A percentile compares a stretch with the other conserved stretches of the same genome.
Evolutionary conservation across 2,329 filamentous ascomycete species (phyloP).

Genomic region (Phialophora expanda): DNA sequence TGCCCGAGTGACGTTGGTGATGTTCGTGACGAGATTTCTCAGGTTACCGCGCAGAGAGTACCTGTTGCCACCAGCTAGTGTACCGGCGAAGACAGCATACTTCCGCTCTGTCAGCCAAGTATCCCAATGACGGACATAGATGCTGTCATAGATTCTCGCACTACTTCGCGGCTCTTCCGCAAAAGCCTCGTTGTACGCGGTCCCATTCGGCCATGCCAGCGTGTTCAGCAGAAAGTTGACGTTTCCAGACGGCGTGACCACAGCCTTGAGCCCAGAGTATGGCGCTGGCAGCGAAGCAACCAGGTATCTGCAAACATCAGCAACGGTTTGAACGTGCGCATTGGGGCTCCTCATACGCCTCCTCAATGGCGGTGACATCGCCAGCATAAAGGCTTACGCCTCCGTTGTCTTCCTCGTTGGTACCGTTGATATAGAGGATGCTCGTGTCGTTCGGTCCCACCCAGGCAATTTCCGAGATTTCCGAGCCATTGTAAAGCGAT

Average conservation of each 20-base stretch:
- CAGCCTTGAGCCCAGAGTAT: conserved; percentile 49
- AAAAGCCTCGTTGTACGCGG: conserved; percentile 69
- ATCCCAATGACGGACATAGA: conserved; percentile 86
- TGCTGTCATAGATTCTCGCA: conserved; percentile 72
- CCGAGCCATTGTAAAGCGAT: conserved; percentile 67
- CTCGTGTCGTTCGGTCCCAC: conserved; percentile 66
- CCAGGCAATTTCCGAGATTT: conserved; percentile 76
- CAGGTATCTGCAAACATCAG: conserved; percentile 44
- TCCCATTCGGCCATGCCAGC: conserved; percentile 69
- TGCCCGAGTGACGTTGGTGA: conserved; percentile 60
- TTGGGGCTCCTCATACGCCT: conserved; percentile 40
- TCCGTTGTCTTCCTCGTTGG: conserved; percentile 49
- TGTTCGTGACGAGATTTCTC: conserved; percentile 48
- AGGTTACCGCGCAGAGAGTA: conserved; percentile 57
- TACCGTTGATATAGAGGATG: conserved; percentile 61
- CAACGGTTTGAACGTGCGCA: not conserved
- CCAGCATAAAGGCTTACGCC: conserved; percentile 50
- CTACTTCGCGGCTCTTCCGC: conserved; percentile 66
- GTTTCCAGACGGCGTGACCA: conserved; percentile 48
- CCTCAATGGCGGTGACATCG: conserved; percentile 43
- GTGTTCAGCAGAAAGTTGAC: conserved; percentile 62
- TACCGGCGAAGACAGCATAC: conserved; percentile 75
- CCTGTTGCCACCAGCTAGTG: conserved; percentile 51
- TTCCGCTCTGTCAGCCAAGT: conserved; percentile 71
- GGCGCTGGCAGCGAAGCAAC: conserved; percentile 47